A percentile compares a stretch with the other conserved stretches of the same genome.
These are phyloP conservation scores for Rhodosporidiobolus odoratus DNA, from an alignment of 768 basidiomycete genomes.

Conservation along the genomic window DNA sequence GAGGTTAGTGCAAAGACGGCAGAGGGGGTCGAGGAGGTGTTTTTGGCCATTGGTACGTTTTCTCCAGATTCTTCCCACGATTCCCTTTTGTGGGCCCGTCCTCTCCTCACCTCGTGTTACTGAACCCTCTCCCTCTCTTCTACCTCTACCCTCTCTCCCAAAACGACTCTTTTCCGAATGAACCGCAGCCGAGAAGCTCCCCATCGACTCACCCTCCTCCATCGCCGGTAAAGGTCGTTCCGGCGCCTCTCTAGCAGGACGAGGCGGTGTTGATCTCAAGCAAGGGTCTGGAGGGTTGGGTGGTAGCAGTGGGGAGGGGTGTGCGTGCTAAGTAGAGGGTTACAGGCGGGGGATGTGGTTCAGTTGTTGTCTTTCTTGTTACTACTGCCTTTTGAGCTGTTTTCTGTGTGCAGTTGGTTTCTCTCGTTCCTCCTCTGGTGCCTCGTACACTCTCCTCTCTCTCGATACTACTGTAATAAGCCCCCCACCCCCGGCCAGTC, in stretches of 20 bases:
- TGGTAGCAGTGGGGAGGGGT: constrained; percentile 10
- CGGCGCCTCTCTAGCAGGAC: constrained; percentile 6
- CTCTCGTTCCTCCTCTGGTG: background rate
- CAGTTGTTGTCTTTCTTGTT: background rate
- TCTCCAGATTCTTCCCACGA: too few species aligned
- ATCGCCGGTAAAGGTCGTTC: background rate
- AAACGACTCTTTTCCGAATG: background rate
- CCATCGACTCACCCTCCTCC: constrained; percentile 21
- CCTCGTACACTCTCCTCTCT: background rate
- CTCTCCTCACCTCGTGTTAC: background rate
- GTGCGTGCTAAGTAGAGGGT: constrained; percentile 26
- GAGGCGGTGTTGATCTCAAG: constrained; percentile 33
- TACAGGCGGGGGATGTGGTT: too few species aligned
- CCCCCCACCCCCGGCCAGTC: too few species aligned
- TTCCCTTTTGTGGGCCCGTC: background rate
- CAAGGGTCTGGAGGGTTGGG: background rate
- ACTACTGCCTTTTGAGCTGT: background rate
- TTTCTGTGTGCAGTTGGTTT: background rate
- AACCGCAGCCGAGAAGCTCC: constrained; percentile 28
- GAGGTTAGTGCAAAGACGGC: constrained; percentile 88
- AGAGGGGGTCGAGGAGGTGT: constrained; percentile 77
- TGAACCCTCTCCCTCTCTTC: background rate
- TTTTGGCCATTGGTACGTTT: constrained; percentile 63
- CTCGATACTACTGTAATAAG: too few species aligned
- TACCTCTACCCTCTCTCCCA: background rate